Percentiles rank a stretch among this genome's conserved stretches.
Conservation (phyloP, 495 filamentous ascomycete genomes). For the Mytilinidion resinicola region DNA sequence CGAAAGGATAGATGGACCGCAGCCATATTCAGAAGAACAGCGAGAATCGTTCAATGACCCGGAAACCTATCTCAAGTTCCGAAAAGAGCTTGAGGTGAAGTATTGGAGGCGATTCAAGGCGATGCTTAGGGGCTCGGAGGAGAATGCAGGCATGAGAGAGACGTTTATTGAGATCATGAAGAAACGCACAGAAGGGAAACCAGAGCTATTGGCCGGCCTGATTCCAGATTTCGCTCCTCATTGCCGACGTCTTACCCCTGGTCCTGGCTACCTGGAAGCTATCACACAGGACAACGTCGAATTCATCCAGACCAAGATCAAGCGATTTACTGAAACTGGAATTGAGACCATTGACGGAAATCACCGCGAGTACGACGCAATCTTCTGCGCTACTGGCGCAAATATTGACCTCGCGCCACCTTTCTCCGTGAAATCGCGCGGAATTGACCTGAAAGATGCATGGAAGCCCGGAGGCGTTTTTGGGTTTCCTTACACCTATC, state of each 20-base stretch:
- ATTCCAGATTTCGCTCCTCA: conserved; percentile 60
- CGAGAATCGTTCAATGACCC: conserved; percentile 46
- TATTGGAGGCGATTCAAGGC: conserved; percentile 53
- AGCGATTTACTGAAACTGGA: conserved; percentile 50
- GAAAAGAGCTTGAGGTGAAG: conserved; percentile 47
- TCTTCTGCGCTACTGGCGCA: conserved; percentile 65
- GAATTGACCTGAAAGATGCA: conserved; percentile 44
- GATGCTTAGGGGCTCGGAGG: conserved; percentile 34
- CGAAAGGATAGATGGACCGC: conserved; percentile 41
- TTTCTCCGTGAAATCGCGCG: conserved; percentile 51
- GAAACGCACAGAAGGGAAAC: conserved; percentile 48
- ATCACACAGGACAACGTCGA: conserved; percentile 57
- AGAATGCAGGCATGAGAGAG: conserved; percentile 14
- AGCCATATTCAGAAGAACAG: conserved; percentile 47
- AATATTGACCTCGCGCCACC: conserved; percentile 53
- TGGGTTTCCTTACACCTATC: conserved; percentile 53
- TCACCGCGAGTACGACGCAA: conserved; percentile 36
- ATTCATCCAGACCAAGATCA: conserved; percentile 53
- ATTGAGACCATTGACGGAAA: conserved; percentile 32
- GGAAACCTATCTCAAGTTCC: conserved; percentile 44
- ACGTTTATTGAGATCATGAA: conserved; percentile 34
- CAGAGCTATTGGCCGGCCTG: conserved; percentile 49
- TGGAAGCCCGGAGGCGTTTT: conserved; percentile 39
- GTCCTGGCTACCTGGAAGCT: conserved; percentile 66
- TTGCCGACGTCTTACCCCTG: conserved; percentile 65